Percentiles rank a stretch among this genome's conserved stretches.
These are phyloP conservation scores for Francoa sonchifolia DNA, from an alignment of 441 rosid species.

Conservation along the genomic window DNA sequence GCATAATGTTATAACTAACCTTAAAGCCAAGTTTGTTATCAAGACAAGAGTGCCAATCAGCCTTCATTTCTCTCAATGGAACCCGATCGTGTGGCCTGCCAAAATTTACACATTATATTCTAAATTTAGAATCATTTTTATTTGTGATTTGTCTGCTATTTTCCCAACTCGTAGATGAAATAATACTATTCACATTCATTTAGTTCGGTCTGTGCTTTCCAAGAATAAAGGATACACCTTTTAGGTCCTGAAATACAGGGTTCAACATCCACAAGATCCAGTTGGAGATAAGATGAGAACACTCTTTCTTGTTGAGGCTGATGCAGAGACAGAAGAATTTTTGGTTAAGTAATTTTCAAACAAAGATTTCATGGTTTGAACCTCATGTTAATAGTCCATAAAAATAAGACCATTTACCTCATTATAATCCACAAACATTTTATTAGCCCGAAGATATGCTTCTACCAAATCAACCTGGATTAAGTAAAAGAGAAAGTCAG, in stretches of 20 bases:
- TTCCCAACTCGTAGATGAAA: too few species aligned
- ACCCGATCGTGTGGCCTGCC: constrained; percentile 97
- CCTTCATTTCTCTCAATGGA: too few species aligned
- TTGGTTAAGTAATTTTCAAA: too few species aligned
- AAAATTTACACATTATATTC: too few species aligned
- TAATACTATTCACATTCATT: too few species aligned
- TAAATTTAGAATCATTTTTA: constrained; percentile 9
- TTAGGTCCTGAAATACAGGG: constrained; percentile 98
- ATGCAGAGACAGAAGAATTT: constrained; percentile 13
- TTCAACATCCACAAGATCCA: constrained; percentile 69
- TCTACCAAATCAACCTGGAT: constrained; percentile 83
- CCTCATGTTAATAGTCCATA: too few species aligned
- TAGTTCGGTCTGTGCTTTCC: too few species aligned
- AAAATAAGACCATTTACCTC: too few species aligned
- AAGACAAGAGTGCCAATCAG: too few species aligned
- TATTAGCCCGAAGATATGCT: constrained; percentile 92
- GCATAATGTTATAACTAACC: constrained; percentile 28
- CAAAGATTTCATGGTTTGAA: not conserved
- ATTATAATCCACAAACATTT: constrained; percentile 81
- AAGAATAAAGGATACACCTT: constrained; percentile 35
- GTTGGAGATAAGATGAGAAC: constrained; percentile 81
- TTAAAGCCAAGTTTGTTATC: constrained; percentile 88
- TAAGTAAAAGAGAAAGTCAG: constrained; percentile 12
- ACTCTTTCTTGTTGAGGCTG: constrained; percentile 90
- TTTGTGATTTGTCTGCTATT: too few species aligned